Percentiles rank a stretch among this genome's conserved stretches.
Evolutionary conservation across 164 flowering plant species (phyloP).

Genomic region (Vitis riparia): DNA sequence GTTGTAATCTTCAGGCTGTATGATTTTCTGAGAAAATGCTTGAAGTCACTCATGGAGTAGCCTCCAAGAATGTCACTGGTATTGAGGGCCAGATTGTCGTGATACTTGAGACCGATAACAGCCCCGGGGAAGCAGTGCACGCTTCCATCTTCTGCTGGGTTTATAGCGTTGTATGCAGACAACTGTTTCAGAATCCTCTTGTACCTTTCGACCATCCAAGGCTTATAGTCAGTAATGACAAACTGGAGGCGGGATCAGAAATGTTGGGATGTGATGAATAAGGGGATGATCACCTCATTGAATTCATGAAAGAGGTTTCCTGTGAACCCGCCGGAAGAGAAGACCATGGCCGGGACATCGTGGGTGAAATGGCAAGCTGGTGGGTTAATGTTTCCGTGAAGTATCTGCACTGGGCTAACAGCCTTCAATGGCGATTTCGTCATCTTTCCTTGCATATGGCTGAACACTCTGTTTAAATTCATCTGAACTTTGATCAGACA

Average conservation of each 20-base stretch:
- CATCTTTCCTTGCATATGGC: constrained; percentile 44
- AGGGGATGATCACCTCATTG: constrained; percentile 44
- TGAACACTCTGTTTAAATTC: constrained; percentile 1
- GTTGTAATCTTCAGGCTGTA: constrained; percentile 19
- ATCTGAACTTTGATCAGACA: constrained; percentile 4
- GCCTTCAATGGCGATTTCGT: constrained; percentile 17
- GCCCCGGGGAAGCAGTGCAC: constrained; percentile 50
- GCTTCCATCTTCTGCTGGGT: constrained; percentile 20
- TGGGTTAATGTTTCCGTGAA: constrained; percentile 7
- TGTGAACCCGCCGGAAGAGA: constrained; percentile 39
- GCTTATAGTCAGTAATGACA: constrained; percentile 33
- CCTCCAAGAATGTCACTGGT: constrained; percentile 29
- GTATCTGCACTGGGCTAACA: constrained; percentile 29
- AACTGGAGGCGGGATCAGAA: constrained; percentile 25
- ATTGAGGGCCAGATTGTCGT: constrained; percentile 28
- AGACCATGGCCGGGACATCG: constrained; percentile 45
- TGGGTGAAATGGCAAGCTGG: constrained; percentile 37
- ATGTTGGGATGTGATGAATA: constrained; percentile 45
- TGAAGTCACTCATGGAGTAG: constrained; percentile 35
- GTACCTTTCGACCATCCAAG: constrained; percentile 31
- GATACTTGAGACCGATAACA: constrained; percentile 37
- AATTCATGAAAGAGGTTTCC: constrained; percentile 55
- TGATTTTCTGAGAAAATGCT: constrained; percentile 28
- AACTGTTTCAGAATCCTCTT: constrained; percentile 25
- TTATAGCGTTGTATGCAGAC: constrained; percentile 30